Evolutionary conservation across 2,329 filamentous ascomycete species (phyloP), one percentile per base, ranked within the genome.

Genomic region (Corynespora cassiicola): DNA sequence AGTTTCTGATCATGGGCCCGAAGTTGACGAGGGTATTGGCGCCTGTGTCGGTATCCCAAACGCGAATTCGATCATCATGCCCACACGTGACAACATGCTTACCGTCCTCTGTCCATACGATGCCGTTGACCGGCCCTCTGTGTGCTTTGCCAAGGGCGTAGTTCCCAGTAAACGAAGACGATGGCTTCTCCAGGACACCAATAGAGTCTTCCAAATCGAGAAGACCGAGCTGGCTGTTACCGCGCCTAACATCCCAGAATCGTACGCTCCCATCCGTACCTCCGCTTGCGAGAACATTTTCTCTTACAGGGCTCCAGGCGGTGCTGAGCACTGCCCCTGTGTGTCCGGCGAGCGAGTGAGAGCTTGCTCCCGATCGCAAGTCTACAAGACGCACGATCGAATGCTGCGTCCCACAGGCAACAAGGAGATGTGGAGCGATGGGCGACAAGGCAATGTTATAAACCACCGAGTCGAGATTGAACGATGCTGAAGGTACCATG

Each of bases 1-100:
- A 77, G 63, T 96, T 96, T 54, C 85, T 86, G 25, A 96, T 78
- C 18, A 84, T 78, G 1, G 91, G 88, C 0, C 90, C 90, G 61
- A 96, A 97, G 64, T 86, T 91, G 0, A 87, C 88, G 5, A 96
- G 80, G 0, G 88, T 95, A 65, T 97, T 96, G 12, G 86, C 86
- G 2, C 90, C 90, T 0, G 82, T 88, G 0, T 77, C 77, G 2
- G 87, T 82, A 61, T 96, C 81, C 92, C 92, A 97, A 1, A 96
- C 88, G 4, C 91, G 81, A 47, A 97, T 85, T 7, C 86, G 82
- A 31, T 88, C 79, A 63, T 97, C 94, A 41, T 95, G 87, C 0
- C 90, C 91, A 2, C 88, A 80, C 1, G 87, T 90, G 9, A 96
- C 76, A 12, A 97, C 76, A 61, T 87, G 85, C 10, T 74, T 75